Conservation (phyloP, 2,329 filamentous ascomycete species). For the Paecilomyces niveus region DNA sequence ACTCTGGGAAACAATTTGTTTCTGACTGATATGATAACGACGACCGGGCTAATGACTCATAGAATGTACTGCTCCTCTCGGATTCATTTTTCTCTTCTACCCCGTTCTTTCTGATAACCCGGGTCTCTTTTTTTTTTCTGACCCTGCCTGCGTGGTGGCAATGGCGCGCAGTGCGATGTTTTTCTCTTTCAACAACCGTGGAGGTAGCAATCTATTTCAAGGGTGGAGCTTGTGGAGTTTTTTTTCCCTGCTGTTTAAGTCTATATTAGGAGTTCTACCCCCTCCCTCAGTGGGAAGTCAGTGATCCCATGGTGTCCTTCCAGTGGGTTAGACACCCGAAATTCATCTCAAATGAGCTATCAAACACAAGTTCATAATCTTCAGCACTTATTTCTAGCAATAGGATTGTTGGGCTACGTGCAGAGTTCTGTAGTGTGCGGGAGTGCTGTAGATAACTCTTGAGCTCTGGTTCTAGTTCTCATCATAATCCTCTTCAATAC, state of each 20-base stretch:
- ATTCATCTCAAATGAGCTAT: background rate
- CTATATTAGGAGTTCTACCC: too few relatives aligned
- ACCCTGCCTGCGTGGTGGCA: background rate
- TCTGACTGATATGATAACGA: background rate
- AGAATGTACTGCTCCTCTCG: background rate
- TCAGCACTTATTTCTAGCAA: background rate
- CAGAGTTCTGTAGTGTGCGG: background rate
- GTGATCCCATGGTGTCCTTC: background rate
- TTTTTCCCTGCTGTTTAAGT: background rate
- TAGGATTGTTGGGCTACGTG: background rate
- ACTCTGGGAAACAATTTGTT: background rate
- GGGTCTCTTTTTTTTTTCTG: background rate
- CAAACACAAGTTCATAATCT: background rate
- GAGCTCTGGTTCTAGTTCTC: background rate
- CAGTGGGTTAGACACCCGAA: background rate
- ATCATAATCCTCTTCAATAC: background rate
- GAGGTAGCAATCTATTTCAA: background rate
- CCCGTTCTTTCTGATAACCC: background rate
- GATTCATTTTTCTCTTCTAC: background rate
- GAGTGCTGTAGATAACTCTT: background rate
- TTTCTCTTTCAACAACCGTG: background rate
- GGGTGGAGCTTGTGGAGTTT: background rate
- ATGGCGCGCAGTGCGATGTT: background rate
- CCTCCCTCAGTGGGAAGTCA: background rate
- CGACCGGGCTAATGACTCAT: slow-evolving; percentile 1